Evolutionary conservation across 495 filamentous ascomycete species (phyloP).

Genomic region (Parmelia sp.): DNA sequence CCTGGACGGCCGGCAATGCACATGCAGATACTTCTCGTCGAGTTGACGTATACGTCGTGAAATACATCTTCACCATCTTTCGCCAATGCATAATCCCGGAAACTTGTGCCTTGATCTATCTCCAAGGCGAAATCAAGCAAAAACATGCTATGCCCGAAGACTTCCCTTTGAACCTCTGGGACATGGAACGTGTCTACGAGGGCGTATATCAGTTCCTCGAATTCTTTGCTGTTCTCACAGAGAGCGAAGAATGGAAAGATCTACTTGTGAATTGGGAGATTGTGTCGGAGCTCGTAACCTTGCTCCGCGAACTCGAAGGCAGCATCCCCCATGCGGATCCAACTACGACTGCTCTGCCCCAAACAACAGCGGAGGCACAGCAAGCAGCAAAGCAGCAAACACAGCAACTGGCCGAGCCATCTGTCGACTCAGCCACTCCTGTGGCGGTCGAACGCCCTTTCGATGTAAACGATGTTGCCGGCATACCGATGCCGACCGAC

Average conservation of each 20-base stretch:
- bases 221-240: constrained; percentile 85
- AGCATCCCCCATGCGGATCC: constrained; percentile 71
- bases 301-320: constrained; percentile 78
- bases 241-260: constrained; percentile 59
- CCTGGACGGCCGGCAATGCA: constrained; percentile 39
- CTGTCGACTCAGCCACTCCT: constrained; percentile 30
- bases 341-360: constrained; percentile 24
- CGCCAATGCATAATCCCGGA: constrained; percentile 86
- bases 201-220: constrained; percentile 89
- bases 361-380: constrained; percentile 27
- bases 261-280: constrained; percentile 86
- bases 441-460: constrained; percentile 53
- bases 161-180: constrained; percentile 92
- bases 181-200: constrained; percentile 88
- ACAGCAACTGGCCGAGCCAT: not conserved
- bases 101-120: constrained; percentile 83
- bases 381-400: constrained; percentile 27
- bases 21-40: constrained; percentile 38
- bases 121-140: constrained; percentile 82
- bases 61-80: constrained; percentile 88
- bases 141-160: constrained; percentile 61
- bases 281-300: constrained; percentile 70
- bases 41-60: constrained; percentile 65
- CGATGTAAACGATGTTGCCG: constrained; percentile 34
- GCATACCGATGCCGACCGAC: constrained; percentile 25